These are phyloP conservation scores for Phytophthora lateralis DNA, from an alignment of 352 stramenopile genomes.

Conservation along the genomic window DNA sequence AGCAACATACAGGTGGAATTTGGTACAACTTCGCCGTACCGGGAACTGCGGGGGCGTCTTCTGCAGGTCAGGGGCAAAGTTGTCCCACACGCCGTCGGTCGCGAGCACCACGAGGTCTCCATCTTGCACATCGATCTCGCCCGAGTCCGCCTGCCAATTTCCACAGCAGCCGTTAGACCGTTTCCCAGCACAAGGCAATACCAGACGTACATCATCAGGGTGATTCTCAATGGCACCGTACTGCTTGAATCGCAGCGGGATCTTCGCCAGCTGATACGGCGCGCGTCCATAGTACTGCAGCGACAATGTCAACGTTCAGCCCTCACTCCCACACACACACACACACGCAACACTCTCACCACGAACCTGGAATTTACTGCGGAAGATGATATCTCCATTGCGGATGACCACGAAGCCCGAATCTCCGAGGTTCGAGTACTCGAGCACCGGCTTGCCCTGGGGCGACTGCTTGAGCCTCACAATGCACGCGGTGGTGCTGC, in stretches of 20 bases:
- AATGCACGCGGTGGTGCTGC: constrained; percentile 81
- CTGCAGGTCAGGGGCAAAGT: constrained; percentile 66
- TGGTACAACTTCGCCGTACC: constrained; percentile 32
- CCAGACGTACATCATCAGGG: constrained; percentile 60
- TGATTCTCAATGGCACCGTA: constrained; percentile 84
- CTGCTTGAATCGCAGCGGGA: constrained; percentile 70
- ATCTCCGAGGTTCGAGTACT: constrained; percentile 83
- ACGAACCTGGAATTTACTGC: constrained; percentile 72
- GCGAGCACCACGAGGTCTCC: constrained; percentile 80
- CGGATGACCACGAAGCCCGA: constrained; percentile 81
- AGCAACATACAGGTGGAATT: neutral
- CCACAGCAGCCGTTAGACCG: constrained; percentile 4
- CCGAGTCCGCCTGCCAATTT: constrained; percentile 59
- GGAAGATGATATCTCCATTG: constrained; percentile 63
- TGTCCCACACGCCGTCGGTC: constrained; percentile 87
- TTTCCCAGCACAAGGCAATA: neutral
- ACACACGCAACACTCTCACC: neutral
- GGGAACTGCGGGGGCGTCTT: constrained; percentile 56
- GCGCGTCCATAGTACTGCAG: constrained; percentile 70
- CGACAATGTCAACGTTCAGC: constrained; percentile 2
- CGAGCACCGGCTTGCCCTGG: constrained; percentile 55
- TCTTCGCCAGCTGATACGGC: constrained; percentile 81
- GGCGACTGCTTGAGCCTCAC: constrained; percentile 59
- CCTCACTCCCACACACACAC: neutral
- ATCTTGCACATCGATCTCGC: constrained; percentile 71